Evolutionary conservation across 768 basidiomycete genomes (phyloP), one percentile per base, ranked within the genome.

Genomic region (Phylloporus rhodoxanthus): DNA sequence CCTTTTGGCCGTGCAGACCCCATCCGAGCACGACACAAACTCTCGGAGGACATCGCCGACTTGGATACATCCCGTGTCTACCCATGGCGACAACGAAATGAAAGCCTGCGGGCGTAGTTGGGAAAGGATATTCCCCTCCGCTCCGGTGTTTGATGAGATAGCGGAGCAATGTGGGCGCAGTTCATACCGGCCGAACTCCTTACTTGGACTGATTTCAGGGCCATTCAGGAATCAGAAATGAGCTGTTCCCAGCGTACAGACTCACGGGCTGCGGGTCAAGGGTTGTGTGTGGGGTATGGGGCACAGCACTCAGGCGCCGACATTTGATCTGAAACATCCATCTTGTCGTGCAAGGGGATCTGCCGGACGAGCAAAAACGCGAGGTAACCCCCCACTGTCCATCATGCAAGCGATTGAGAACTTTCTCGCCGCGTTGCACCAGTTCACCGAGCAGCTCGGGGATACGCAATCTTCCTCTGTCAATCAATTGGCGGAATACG

Each of bases 171-270:
- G 79, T 77, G 32, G 78, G 72, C 0, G 79, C 79, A 30, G 89
- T 88, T 83, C 3, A 73, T 84, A 20, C 85, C 87, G 0, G 86
- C 82, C 6, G 83, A 88, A 57, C 88, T 9, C 85, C 85, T 17
- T 72, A 19, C 30, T 84, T 70, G 83, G 76, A 1, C 70, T 55
- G 61, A 85, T 80, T 5, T 78, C 76, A 28, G 84, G 68, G 8
- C 62, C 66, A 48, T 75, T 68, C 41, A 82, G 69, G 26, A 90
- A 80, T 68, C 41, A 82, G 69, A 26, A 90, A 80, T 63, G 85
- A 82, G 42, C 72, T 67, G 64, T 85, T 85, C 2, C 82, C 14
- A 86, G 58, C 3, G 77, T 78, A 62, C 88, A 87, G 11, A 88
- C n/a, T n/a, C n/a, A 63, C 89, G 68, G 13, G 84, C 81, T 1